A percentile compares a stretch with the other conserved stretches of the same genome.
Conservation (phyloP, 2,329 filamentous ascomycete species). For the Microdochium nivale region DNA sequence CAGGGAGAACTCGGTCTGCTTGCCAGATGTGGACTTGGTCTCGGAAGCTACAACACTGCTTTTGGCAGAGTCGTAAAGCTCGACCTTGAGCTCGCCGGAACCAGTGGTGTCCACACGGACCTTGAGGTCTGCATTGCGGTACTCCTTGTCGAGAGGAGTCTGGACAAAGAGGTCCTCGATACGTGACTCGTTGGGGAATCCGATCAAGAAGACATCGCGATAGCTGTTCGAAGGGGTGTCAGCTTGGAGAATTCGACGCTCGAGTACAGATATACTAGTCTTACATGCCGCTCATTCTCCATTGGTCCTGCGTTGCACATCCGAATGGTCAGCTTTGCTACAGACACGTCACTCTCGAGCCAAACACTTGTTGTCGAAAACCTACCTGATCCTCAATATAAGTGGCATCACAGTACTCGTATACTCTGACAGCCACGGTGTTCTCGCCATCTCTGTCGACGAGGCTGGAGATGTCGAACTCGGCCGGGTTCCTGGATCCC, state of each 20-base stretch:
- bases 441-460: conserved; percentile 32
- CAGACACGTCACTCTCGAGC: background rate
- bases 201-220: conserved; percentile 51
- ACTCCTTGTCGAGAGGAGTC: conserved; percentile 41
- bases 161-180: conserved; percentile 48
- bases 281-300: conserved; percentile 46
- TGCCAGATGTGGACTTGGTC: conserved; percentile 37
- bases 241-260: conserved; percentile 26
- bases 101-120: conserved; percentile 34
- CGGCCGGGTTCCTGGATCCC: conserved; percentile 50
- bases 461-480: conserved; percentile 50
- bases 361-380: background rate
- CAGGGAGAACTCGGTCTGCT: conserved; percentile 12
- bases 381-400: conserved; percentile 49
- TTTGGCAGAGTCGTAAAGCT: conserved; percentile 45
- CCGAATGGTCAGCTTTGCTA: background rate
- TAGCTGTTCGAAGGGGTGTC: conserved; percentile 25
- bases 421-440: conserved; percentile 45
- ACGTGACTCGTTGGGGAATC: conserved; percentile 42
- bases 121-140: conserved; percentile 39
- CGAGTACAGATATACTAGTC: background rate
- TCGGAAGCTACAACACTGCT: conserved; percentile 45
- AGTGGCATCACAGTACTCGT: conserved; percentile 52
- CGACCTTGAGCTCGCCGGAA: conserved; percentile 51
- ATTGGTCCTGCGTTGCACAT: conserved; percentile 37